Evolutionary conservation across 1,284 basidiomycete species (phyloP).

Genomic region (Schizopora paradoxa): DNA sequence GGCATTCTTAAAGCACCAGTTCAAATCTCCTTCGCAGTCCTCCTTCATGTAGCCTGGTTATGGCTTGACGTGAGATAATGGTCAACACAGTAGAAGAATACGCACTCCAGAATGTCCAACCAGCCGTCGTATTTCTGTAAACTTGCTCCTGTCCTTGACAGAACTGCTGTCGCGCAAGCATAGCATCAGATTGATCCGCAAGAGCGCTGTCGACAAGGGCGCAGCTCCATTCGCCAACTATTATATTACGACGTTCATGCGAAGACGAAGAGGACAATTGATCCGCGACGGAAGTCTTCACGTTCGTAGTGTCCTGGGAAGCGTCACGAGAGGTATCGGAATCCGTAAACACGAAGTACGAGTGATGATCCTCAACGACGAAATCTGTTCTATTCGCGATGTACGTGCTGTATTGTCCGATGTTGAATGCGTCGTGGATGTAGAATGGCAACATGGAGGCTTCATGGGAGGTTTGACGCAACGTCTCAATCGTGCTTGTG

Average conservation of each 20-base stretch:
- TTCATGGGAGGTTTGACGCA: conserved; percentile 44
- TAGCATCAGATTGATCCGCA: conserved; percentile 40
- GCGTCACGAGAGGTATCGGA: conserved; percentile 42
- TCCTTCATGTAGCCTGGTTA: conserved; percentile 53
- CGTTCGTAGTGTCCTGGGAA: conserved; percentile 43
- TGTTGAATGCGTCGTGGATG: conserved; percentile 70
- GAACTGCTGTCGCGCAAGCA: conserved; percentile 47
- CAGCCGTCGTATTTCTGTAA: conserved; percentile 55
- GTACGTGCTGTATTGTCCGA: conserved; percentile 51
- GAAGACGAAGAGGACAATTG: conserved; percentile 36
- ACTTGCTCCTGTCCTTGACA: conserved; percentile 59
- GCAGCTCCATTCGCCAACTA: conserved; percentile 72
- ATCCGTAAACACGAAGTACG: conserved; percentile 64
- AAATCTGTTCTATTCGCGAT: conserved; percentile 58
- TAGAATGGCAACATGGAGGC: conserved; percentile 60
- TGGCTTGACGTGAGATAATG: conserved; percentile 6
- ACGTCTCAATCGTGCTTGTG: conserved; percentile 44
- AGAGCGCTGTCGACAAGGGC: conserved; percentile 59
- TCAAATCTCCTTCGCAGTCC: conserved; percentile 49
- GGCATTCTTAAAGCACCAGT: conserved; percentile 64
- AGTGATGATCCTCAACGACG: conserved; percentile 73
- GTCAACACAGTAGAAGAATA: conserved; percentile 8
- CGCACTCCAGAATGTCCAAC: conserved; percentile 75
- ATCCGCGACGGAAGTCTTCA: conserved; percentile 38
- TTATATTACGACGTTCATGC: conserved; percentile 49